Conservation (phyloP, 129 eudicot genomes). For the Erigeron canadensis region DNA sequence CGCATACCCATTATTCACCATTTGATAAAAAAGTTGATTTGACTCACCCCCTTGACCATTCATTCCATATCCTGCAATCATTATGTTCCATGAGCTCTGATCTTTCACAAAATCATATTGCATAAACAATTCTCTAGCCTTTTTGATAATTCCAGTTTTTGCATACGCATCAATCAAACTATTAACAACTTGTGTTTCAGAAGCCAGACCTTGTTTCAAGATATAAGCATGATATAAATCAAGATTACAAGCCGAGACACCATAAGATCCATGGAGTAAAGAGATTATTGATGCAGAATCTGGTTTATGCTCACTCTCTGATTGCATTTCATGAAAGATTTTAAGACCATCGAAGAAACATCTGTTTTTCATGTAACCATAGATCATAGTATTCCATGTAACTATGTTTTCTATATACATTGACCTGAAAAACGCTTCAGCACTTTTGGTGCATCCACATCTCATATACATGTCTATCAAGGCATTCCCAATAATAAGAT, state of each 20-base stretch:
- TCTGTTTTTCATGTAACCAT: slow-evolving; percentile 31
- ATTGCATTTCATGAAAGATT: slow-evolving; percentile 39
- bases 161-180: slow-evolving; percentile 42
- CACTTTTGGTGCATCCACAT: slow-evolving; percentile 31
- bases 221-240: slow-evolving; percentile 36
- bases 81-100: slow-evolving; percentile 45
- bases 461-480: slow-evolving; percentile 46
- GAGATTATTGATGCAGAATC: slow-evolving; percentile 41
- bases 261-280: slow-evolving; percentile 36
- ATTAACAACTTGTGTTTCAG: slow-evolving; percentile 34
- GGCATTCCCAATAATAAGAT: slow-evolving; percentile 42
- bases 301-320: slow-evolving; percentile 21
- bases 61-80: slow-evolving; percentile 51
- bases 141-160: slow-evolving; percentile 32
- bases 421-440: slow-evolving; percentile 29
- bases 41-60: slow-evolving; percentile 43
- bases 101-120: slow-evolving; percentile 29
- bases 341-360: slow-evolving; percentile 23
- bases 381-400: slow-evolving; percentile 52
- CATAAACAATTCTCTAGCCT: slow-evolving; percentile 32
- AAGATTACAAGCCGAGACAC: slow-evolving; percentile 21
- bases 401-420: slow-evolving; percentile 38
- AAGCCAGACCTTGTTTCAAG: slow-evolving; percentile 34
- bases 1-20: slow-evolving; percentile 34
- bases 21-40: slow-evolving; percentile 35